phyloP scores from a whole-genome alignment of 345 rosid species.

The Turnera subulata region DNA sequence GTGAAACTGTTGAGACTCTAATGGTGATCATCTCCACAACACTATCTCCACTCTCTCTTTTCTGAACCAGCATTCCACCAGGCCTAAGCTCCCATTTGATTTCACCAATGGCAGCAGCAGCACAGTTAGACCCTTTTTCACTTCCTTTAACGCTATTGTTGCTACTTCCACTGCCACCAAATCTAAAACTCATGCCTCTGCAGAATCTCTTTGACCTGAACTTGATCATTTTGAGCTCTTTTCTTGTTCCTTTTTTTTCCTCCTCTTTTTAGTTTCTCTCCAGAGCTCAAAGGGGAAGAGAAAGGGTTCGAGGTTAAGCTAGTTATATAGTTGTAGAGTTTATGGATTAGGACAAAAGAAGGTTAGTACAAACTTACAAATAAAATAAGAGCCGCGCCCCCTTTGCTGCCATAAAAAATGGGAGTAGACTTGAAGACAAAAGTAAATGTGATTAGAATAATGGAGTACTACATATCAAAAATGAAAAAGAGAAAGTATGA shows the following conservation, averaged over 20 bases:
- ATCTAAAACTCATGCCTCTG: slow-evolving; percentile 38
- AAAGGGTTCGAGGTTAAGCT: background rate
- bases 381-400: slow-evolving; percentile 2
- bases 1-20: slow-evolving; percentile 67
- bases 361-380: background rate
- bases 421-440: background rate
- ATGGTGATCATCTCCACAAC: slow-evolving; percentile 47
- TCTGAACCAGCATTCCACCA: slow-evolving; percentile 94
- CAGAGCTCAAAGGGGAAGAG: background rate
- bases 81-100: slow-evolving; percentile 88
- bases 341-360: background rate
- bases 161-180: slow-evolving; percentile 25
- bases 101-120: slow-evolving; percentile 31
- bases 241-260: too few species aligned
- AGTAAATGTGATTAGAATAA: slow-evolving; percentile 11
- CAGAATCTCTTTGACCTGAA: slow-evolving; percentile 2
- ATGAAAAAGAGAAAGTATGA: too few species aligned
- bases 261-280: background rate
- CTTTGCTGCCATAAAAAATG: background rate
- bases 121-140: slow-evolving; percentile 23
- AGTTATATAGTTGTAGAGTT: slow-evolving; percentile 3
- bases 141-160: slow-evolving; percentile 14
- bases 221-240: background rate
- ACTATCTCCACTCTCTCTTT: slow-evolving; percentile 45
- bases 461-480: too few species aligned